These are phyloP conservation scores for Aphanomyces stellatus DNA, from an alignment of 352 stramenopile species.

Conservation along the genomic window DNA sequence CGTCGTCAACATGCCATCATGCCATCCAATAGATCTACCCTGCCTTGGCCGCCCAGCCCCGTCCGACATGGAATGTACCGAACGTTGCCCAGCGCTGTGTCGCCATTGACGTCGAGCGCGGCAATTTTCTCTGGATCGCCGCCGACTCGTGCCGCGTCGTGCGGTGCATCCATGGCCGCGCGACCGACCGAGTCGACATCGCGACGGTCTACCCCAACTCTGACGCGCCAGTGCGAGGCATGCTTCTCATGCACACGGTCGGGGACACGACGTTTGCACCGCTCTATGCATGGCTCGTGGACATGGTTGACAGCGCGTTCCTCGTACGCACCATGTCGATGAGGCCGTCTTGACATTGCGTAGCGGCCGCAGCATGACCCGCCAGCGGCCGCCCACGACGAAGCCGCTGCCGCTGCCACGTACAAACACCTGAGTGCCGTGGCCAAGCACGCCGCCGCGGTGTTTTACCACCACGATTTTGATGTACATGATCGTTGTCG, in stretches of 20 bases:
- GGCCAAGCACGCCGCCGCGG: neutral
- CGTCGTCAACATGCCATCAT: neutral
- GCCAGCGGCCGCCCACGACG: no score
- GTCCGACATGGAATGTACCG: neutral
- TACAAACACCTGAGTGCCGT: neutral
- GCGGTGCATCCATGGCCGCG: neutral
- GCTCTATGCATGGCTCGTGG: constrained; percentile 9
- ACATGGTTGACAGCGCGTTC: neutral
- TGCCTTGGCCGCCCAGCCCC: neutral
- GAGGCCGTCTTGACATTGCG: no score
- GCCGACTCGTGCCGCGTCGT: neutral
- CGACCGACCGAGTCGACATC: neutral
- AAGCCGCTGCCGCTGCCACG: neutral
- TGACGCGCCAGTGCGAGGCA: no score
- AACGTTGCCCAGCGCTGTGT: neutral
- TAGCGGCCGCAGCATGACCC: no score
- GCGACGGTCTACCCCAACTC: neutral
- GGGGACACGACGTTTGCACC: constrained; percentile 3
- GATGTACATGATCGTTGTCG: neutral
- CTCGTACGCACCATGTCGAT: no score
- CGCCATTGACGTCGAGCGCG: neutral
- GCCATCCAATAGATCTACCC: neutral
- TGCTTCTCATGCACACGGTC: neutral
- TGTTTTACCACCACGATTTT: neutral
- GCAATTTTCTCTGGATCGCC: neutral